Evolutionary conservation across 805 yeast genomes (phyloP), one percentile per base, ranked within the genome.

Genomic region (Lipomyces chichibuensis): DNA sequence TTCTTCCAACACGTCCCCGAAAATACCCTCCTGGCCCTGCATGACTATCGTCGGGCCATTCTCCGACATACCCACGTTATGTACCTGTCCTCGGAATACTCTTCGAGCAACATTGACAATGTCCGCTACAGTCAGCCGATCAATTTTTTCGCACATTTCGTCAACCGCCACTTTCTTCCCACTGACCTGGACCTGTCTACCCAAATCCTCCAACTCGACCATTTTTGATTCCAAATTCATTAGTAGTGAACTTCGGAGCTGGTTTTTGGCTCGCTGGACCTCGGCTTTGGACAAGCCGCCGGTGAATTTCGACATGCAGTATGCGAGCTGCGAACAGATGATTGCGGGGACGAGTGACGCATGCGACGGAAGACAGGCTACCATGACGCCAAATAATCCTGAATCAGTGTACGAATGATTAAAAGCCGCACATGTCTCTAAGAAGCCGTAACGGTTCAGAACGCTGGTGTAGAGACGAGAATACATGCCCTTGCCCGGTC

Each of bases 401-500:
- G 93, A 88, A 75, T 92, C 97, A 1, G 91, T 84, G 80, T 91
- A 94, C 27, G 96, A 87, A 78, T 92, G 97, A 77, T 92, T 92
- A 80, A 93, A 92, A 7, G 96, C 85, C 74, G 87, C 82, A 77
- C 97, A 92, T 74, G 90, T 88, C 75, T 95, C 99, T 61, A 95
- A 87, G 76, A 89, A 93, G 52, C 96, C 96, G 76, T 90, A 91
- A 76, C 89, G 95, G 79, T 94, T 94, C 76, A 95, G 82, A 2
- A 95, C 97, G 73, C 92, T 87, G 0, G 97, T 91, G 80, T 92
- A 95, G 29, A 96, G 85, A 66, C 98, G 84, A 3, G 97, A 91
- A 77, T 92, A 95, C 98, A 95, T 93, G 3, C 99, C 99, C 78
- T 95, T 95, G 63, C 99, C 99, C 20, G 99, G 99, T 0, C 99